These are phyloP conservation scores for Raphanus sativus DNA, from an alignment of 345 rosid species.

Conservation along the genomic window DNA sequence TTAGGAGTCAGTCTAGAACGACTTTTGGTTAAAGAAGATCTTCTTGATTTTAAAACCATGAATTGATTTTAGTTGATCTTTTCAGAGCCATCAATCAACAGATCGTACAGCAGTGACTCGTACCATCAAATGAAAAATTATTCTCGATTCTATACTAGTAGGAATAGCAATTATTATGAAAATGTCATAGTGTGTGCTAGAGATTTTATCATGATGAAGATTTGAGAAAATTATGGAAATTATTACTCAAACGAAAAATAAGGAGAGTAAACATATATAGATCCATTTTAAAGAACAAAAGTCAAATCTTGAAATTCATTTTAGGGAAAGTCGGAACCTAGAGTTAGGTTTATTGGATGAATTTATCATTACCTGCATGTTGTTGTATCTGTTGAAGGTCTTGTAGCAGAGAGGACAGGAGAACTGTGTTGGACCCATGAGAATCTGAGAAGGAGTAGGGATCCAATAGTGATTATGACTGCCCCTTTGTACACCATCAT, in stretches of 20 bases:
- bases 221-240: neutral
- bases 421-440: constrained; percentile 96
- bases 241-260: neutral
- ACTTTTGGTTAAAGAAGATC: constrained; percentile 40
- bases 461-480: constrained; percentile 93
- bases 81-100: constrained; percentile 31
- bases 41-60: constrained; percentile 24
- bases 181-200: constrained; percentile 17
- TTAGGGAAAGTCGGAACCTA: constrained; percentile 3
- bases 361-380: constrained; percentile 82
- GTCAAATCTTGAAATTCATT: constrained; percentile 18
- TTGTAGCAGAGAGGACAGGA: constrained; percentile 98
- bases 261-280: neutral
- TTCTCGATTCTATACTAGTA: constrained; percentile 7
- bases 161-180: constrained; percentile 6
- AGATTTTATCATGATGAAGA: constrained; percentile 26
- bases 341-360: constrained; percentile 22
- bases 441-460: constrained; percentile 97
- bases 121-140: constrained; percentile 35
- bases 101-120: constrained; percentile 26
- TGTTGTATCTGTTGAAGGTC: constrained; percentile 99
- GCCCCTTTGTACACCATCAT: constrained; percentile 49
- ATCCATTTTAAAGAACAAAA: constrained; percentile 18
- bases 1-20: constrained; percentile 24
- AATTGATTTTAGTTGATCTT: constrained; percentile 35